Percentiles rank a stretch among this genome's conserved stretches.
Conservation (phyloP, 1,284 basidiomycete species). For the Stereum hirsutum region DNA sequence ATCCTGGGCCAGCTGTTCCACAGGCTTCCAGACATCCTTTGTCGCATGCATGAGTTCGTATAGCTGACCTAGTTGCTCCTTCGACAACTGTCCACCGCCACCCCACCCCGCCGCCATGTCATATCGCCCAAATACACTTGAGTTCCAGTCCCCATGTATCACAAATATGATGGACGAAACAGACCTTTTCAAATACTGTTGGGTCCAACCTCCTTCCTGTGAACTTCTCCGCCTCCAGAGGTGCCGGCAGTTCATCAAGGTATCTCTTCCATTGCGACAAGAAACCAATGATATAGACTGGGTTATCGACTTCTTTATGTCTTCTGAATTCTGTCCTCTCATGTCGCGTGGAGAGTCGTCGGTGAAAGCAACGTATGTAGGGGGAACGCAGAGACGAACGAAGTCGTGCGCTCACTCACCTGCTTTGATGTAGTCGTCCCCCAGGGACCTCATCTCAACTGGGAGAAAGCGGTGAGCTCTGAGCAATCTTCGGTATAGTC, state of each 20-base stretch:
- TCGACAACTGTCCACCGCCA: no score
- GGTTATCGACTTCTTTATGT: constrained; percentile 75
- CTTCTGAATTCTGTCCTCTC: constrained; percentile 66
- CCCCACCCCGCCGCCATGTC: no score
- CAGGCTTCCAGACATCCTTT: constrained; percentile 75
- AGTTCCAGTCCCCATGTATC: neutral
- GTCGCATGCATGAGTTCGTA: constrained; percentile 90
- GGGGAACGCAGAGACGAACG: no score
- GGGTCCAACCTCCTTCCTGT: constrained; percentile 67
- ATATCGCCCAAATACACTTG: no score
- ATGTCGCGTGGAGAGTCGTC: neutral
- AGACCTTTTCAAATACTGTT: constrained; percentile 73
- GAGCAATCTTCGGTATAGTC: constrained; percentile 75
- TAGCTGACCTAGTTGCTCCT: constrained; percentile 85
- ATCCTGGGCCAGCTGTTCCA: constrained; percentile 13
- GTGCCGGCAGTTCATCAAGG: constrained; percentile 59
- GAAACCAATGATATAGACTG: constrained; percentile 86
- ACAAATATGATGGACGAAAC: constrained; percentile 1
- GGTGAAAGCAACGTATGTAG: neutral
- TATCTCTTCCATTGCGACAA: constrained; percentile 91
- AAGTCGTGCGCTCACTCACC: constrained; percentile 32
- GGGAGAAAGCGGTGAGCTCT: constrained; percentile 74
- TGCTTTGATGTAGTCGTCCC: constrained; percentile 84
- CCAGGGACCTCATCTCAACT: constrained; percentile 75
- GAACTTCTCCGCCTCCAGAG: constrained; percentile 36